A percentile compares a stretch with the other conserved stretches of the same genome.
Evolutionary conservation across 2,329 filamentous ascomycete species (phyloP).

Genomic region (Hymenoscyphus scutula): DNA sequence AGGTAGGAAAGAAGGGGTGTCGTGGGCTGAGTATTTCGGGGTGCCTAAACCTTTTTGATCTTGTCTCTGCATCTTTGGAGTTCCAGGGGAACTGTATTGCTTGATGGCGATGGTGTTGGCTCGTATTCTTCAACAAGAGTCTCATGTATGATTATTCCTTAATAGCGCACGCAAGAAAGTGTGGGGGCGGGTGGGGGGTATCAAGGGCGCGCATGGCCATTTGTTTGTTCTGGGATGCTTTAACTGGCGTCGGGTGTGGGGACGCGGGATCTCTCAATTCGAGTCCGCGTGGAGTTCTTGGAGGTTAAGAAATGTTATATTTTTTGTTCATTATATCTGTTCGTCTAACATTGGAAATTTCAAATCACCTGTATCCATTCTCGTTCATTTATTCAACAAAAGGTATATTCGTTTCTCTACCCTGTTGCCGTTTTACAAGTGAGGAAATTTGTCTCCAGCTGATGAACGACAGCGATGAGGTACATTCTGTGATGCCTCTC

Average conservation of each 20-base stretch:
- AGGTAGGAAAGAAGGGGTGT: neutral
- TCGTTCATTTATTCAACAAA: neutral
- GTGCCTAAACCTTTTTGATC: neutral
- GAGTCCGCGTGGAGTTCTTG: neutral
- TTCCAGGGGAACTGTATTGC: constrained; percentile 13
- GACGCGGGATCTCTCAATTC: neutral
- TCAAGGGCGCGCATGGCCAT: constrained; percentile 8
- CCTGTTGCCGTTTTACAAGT: too few species aligned
- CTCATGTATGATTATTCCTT: constrained; percentile 31
- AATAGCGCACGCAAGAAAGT: constrained; percentile 10
- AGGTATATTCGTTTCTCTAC: too few species aligned
- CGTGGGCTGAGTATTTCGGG: neutral
- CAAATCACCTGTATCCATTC: neutral
- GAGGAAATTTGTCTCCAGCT: too few species aligned
- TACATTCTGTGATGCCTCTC: too few species aligned
- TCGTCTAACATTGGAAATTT: neutral
- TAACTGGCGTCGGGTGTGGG: neutral
- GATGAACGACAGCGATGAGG: too few species aligned
- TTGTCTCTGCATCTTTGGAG: constrained; percentile 5
- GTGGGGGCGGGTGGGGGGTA: constrained; percentile 10
- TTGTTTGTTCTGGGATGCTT: neutral
- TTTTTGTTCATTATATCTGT: neutral
- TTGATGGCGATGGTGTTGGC: constrained; percentile 18
- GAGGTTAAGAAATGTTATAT: neutral
- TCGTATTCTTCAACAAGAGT: constrained; percentile 30